Evolutionary conservation across 768 basidiomycete genomes (phyloP).

Genomic region (Lyophyllum atratum): DNA sequence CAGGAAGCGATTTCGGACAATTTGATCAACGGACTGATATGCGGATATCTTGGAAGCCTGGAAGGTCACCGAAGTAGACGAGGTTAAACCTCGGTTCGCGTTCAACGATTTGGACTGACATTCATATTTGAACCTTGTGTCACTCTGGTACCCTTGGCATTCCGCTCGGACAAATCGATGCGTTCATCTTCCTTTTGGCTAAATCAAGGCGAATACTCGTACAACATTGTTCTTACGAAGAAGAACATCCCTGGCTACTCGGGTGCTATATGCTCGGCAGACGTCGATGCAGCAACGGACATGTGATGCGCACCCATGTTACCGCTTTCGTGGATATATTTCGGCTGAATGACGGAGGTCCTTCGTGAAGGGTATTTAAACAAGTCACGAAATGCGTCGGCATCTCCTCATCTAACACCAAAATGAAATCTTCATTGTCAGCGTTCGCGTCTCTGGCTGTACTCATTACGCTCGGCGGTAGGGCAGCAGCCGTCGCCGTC

Average conservation of each 20-base stretch:
- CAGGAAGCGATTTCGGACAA: background rate
- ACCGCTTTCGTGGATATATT: conserved; percentile 22
- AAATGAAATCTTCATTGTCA: conserved; percentile 32
- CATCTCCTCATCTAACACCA: background rate
- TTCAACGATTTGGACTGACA: background rate
- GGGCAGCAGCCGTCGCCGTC: conserved; percentile 36
- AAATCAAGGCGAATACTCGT: conserved; percentile 19
- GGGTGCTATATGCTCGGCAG: background rate
- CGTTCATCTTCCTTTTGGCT: conserved; percentile 2
- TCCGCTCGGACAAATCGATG: conserved; percentile 12
- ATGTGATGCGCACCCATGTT: conserved; percentile 18
- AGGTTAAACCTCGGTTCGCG: conserved; percentile 22
- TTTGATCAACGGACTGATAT: background rate
- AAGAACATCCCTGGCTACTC: background rate
- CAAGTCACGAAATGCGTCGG: background rate
- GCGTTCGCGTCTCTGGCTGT: conserved; percentile 34
- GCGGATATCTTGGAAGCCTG: background rate
- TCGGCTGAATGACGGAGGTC: conserved; percentile 31
- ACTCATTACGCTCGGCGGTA: conserved; percentile 27
- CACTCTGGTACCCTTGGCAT: background rate
- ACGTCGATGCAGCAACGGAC: conserved; percentile 3
- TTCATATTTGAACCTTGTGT: conserved; percentile 3
- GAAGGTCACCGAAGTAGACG: background rate
- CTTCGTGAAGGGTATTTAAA: conserved; percentile 11
- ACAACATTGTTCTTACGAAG: background rate